These are phyloP conservation scores for Sarcomyxa edulis DNA, from an alignment of 768 basidiomycete genomes.

Conservation along the genomic window DNA sequence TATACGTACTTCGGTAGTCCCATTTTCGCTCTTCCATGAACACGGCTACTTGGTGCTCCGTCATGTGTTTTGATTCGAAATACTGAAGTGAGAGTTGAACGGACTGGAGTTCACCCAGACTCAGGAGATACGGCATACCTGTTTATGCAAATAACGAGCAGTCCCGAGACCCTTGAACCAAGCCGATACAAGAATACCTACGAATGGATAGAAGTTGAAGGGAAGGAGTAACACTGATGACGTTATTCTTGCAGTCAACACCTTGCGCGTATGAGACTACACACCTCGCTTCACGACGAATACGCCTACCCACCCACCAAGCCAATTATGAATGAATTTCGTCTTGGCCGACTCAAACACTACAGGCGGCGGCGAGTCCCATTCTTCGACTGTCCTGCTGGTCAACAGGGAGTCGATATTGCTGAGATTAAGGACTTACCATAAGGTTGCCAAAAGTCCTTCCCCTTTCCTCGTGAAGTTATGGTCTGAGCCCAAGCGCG, in stretches of 20 bases:
- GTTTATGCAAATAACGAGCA: slow-evolving; percentile 60
- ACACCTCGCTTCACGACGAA: slow-evolving; percentile 43
- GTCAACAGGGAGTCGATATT: too few species aligned
- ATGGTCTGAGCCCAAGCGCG: slow-evolving; percentile 83
- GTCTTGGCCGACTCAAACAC: slow-evolving; percentile 21
- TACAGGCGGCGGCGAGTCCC: slow-evolving; percentile 53
- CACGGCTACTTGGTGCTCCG: slow-evolving; percentile 53
- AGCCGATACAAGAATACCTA: slow-evolving; percentile 58
- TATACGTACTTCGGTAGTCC: slow-evolving; percentile 68
- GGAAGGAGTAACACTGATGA: slow-evolving; percentile 53
- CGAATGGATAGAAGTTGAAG: slow-evolving; percentile 61
- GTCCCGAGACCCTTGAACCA: slow-evolving; percentile 66
- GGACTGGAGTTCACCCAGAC: not conserved
- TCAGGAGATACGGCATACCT: slow-evolving; percentile 36
- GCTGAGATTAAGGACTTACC: too few species aligned
- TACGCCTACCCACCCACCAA: slow-evolving; percentile 31
- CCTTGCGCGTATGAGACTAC: slow-evolving; percentile 7
- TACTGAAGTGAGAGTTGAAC: slow-evolving; percentile 43
- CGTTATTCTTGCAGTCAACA: slow-evolving; percentile 2
- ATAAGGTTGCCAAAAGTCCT: slow-evolving; percentile 81
- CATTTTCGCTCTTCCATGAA: slow-evolving; percentile 90
- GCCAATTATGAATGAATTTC: slow-evolving; percentile 23
- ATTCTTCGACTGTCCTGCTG: slow-evolving; percentile 85
- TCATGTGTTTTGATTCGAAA: slow-evolving; percentile 83
- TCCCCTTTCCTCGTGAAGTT: slow-evolving; percentile 73